Evolutionary conservation across 106 monocot genomes (phyloP).

Genomic region (Dendrobium huoshanense): DNA sequence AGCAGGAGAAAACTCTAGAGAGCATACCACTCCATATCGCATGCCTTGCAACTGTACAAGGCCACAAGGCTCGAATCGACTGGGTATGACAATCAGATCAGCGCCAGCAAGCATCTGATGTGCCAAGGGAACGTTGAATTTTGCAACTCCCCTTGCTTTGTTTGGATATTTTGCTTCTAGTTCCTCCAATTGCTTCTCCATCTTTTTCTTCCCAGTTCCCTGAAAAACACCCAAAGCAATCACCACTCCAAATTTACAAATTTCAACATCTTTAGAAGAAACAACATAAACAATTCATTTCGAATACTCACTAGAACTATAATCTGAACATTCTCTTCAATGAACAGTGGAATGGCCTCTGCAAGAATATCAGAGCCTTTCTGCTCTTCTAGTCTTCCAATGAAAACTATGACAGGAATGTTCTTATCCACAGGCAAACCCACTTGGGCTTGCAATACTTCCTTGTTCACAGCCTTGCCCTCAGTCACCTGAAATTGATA

Average conservation of each 20-base stretch:
- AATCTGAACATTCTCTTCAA: constrained; percentile 73
- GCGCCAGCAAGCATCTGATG: constrained; percentile 81
- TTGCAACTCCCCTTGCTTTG: constrained; percentile 62
- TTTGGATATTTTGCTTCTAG: constrained; percentile 61
- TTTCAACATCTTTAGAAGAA: neutral
- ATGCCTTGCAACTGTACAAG: constrained; percentile 88
- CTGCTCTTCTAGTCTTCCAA: constrained; percentile 94
- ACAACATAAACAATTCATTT: neutral
- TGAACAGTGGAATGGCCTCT: constrained; percentile 69
- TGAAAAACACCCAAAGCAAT: constrained; percentile 17
- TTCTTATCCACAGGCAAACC: constrained; percentile 66
- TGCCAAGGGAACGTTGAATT: constrained; percentile 80
- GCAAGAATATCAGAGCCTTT: constrained; percentile 92
- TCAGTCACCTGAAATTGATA: constrained; percentile 50
- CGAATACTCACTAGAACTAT: constrained; percentile 60
- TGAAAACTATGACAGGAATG: constrained; percentile 68
- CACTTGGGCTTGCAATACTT: constrained; percentile 84
- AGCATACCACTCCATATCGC: constrained; percentile 71
- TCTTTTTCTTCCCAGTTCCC: constrained; percentile 92
- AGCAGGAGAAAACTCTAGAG: neutral
- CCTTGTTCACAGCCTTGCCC: constrained; percentile 77
- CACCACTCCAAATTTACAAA: neutral
- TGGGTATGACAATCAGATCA: constrained; percentile 60
- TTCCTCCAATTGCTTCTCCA: constrained; percentile 52
- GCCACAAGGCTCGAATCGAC: constrained; percentile 94